Base-by-base conservation (phyloP, 768 basidiomycete genomes). In the Amanita exitialis region DNA sequence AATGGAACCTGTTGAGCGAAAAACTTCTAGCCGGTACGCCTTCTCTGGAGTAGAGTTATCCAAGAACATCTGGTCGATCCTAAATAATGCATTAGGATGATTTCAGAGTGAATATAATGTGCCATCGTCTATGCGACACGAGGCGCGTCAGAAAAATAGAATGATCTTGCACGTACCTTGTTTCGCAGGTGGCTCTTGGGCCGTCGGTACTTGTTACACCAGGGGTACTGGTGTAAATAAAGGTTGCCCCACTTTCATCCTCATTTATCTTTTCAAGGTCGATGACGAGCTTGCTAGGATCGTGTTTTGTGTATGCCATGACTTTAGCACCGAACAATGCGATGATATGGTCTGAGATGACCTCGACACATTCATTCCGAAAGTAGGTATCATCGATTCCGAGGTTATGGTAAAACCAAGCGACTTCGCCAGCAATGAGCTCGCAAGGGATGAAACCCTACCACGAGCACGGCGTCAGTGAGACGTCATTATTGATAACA, bases 271-370 rank as follows among this genome's bases (percentile, higher is more conserved):
- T 86, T 71, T 96, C 94, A 57, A 99, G 83, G 66, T 98, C 93
- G 62, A 99, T 97, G 57, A 92, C 86, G 38, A 99, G 85, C 59
- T 85, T 80, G 59, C 71, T 78, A 1, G 88, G 87, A 59, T 95
- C 92, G 63, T 95, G 93, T 62, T 94, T 90, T 45, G 94, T 94
- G 71, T 83, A 97, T 0, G 91, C 88, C 58, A 91, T 74, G 42
- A 90, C 82, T 67, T 99, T 99, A 52, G 94, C 93, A 21, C 90
- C 92, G 64, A 91, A 99, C 49, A 99, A 81, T 18, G 93, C 93
- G 60, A 96, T 82, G 65, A 97, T 83, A 58, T 94, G 89, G 65
- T 91, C 88, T 5, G 79, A 78, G 66, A 91, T 88, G 55, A 88
- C 79, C 42, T 77, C 76, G 51, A 75, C 69, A 1, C 78, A 77